These are phyloP conservation scores for Fomitopsis serialis DNA, from an alignment of 768 basidiomycete species.

Conservation along the genomic window DNA sequence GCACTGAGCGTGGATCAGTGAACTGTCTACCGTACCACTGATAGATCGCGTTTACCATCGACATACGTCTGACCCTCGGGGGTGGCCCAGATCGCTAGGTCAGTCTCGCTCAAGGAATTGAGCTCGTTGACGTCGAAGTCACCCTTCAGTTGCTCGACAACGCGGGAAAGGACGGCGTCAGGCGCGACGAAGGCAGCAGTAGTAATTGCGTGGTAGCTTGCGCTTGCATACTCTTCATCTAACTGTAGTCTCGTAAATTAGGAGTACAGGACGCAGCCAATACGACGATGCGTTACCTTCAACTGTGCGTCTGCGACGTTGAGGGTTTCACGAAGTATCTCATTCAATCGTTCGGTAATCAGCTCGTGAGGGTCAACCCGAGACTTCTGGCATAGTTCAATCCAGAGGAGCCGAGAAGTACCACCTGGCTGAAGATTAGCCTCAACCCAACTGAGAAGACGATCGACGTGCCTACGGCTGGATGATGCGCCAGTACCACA, in stretches of 20 bases:
- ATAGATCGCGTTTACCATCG: constrained; percentile 58
- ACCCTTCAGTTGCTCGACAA: constrained; percentile 58
- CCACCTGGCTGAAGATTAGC: constrained; percentile 28
- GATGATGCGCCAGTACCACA: constrained; percentile 72
- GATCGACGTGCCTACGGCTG: constrained; percentile 46
- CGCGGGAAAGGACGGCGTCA: constrained; percentile 52
- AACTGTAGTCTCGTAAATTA: constrained; percentile 20
- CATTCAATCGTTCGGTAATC: constrained; percentile 44
- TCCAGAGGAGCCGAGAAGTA: constrained; percentile 61
- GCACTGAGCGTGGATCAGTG: constrained; percentile 37
- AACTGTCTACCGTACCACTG: neutral
- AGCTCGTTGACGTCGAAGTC: constrained; percentile 64
- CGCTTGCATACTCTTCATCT: constrained; percentile 42
- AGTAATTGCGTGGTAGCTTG: constrained; percentile 67
- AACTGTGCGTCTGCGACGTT: constrained; percentile 38
- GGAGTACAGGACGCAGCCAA: neutral
- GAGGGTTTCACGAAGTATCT: constrained; percentile 44
- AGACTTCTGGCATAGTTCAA: constrained; percentile 73
- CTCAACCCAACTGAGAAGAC: neutral
- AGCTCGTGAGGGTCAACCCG: constrained; percentile 61
- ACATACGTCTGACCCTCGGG: constrained; percentile 76
- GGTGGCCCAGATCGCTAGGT: constrained; percentile 82
- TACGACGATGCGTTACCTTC: constrained; percentile 34
- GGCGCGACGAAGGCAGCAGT: constrained; percentile 83
- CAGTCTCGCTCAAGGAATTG: constrained; percentile 59